Evolutionary conservation across 192 early-diverging fungal species (phyloP).

Genomic region (Funneliformis geosporum): DNA sequence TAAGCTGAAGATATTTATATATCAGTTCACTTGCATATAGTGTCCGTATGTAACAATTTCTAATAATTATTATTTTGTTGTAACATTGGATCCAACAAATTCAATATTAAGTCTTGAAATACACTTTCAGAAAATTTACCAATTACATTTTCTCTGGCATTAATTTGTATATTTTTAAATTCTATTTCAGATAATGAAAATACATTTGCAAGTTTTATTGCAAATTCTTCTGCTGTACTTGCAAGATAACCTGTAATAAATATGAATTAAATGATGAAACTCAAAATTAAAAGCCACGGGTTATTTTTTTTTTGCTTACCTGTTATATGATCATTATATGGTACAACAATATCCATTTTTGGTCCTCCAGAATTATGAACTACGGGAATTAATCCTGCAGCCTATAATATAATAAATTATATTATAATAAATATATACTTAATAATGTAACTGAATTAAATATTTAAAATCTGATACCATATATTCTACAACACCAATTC

Average conservation of each 20-base stretch:
- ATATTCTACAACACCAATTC: conserved; percentile 96
- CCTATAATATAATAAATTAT: conserved; percentile 46
- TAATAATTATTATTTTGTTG: neutral
- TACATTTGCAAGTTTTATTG: conserved; percentile 52
- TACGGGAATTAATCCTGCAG: conserved; percentile 78
- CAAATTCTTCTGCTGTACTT: conserved; percentile 63
- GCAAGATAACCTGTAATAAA: conserved; percentile 65
- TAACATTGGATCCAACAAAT: neutral
- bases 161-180: conserved; percentile 51
- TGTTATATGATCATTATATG: conserved; percentile 43
- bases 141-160: conserved; percentile 62
- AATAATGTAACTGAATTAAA: neutral
- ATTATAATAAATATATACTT: neutral
- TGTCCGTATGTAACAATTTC: neutral
- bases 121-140: conserved; percentile 72
- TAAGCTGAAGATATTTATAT: too few species aligned
- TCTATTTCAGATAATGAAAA: conserved; percentile 47
- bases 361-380: conserved; percentile 88
- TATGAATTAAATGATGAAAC: neutral
- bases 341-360: conserved; percentile 77
- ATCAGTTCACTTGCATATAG: too few species aligned
- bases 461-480: conserved; percentile 66
- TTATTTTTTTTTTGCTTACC: conserved; percentile 28
- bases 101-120: conserved; percentile 34
- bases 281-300: neutral